Evolutionary conservation across 2,329 filamentous ascomycete species (phyloP), one percentile per base, ranked within the genome.

Genomic region (Penicillium digitatum): DNA sequence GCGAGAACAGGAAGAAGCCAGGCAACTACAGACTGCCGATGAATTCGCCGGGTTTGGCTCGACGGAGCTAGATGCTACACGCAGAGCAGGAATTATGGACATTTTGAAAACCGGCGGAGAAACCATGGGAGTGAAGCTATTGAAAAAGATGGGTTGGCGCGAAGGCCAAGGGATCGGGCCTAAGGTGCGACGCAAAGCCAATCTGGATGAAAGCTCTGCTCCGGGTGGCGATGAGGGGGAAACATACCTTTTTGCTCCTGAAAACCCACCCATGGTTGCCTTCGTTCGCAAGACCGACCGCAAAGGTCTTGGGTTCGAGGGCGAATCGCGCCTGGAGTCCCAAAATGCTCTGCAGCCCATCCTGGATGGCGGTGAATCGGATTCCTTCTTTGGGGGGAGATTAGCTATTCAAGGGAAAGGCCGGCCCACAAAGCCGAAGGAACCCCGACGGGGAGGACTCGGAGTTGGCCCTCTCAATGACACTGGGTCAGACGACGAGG

Each of bases 71-170:
- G 82, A 87, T 65, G 65, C 76, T 2, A 68, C 67, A 14, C 78
- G 78, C 27, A 73, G 78, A 10, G 80, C 81, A 45, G 78, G 78
- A 46, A 77, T 95, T 38, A 84, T 88, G 65, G 89, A 90, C 48
- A 74, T 96, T 1, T 85, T 96, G 60, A 82, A 82, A 54, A 77
- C 79, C 0, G 81, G 84, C 9, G 89, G 90, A 34, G 89, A 96
- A 58, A 95, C 90, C 0, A 90, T 95, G 80, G 94, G 94, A 1
- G 80, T 88, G 14, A 92, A 89, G 68, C 78, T 99, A 16, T 77
- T 97, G 56, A 89, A 88, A 68, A 88, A 82, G 66, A 97, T 99
- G 93, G 94, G 93, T 16, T 99, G 94, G 94, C 89, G 87, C 66
- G 88, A 93, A 60, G 93, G 92, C 0, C 92, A 97, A 72, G 94